Percentiles rank a stretch among this genome's conserved stretches.
Evolutionary conservation across 305 asterid species (phyloP).

Genomic region (Lippia alba): DNA sequence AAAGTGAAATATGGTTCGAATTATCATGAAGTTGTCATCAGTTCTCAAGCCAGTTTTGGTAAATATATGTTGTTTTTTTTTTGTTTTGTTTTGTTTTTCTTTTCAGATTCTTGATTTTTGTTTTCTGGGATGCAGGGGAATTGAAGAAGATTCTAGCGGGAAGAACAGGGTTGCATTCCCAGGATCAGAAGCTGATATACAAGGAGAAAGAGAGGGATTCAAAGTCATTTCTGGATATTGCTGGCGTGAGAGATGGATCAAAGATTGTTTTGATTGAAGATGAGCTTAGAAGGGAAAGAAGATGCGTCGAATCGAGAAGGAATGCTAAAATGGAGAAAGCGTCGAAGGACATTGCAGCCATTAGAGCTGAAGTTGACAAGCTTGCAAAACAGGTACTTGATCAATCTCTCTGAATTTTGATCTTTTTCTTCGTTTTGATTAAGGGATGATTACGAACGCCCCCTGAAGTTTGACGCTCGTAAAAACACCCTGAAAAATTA

Average conservation of each 20-base stretch:
- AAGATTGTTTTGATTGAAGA: constrained; percentile 67
- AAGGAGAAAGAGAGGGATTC: constrained; percentile 83
- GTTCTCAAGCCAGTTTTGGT: constrained; percentile 89
- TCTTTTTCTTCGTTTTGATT: not conserved
- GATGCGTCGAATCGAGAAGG: constrained; percentile 50
- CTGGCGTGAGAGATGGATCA: constrained; percentile 77
- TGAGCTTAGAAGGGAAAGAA: constrained; percentile 60
- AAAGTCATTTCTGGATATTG: constrained; percentile 64
- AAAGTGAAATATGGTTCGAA: constrained; percentile 68
- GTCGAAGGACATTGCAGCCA: constrained; percentile 61
- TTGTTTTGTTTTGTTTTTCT: not conserved
- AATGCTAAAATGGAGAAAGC: constrained; percentile 64
- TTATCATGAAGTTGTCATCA: constrained; percentile 62
- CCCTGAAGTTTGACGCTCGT: too few species aligned
- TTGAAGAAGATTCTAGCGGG: constrained; percentile 73
- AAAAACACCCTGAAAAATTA: too few species aligned
- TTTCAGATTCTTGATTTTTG: not conserved
- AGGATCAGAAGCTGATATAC: constrained; percentile 71
- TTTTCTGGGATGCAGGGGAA: constrained; percentile 54
- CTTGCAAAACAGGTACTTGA: constrained; percentile 71
- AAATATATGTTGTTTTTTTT: not conserved
- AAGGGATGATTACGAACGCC: too few species aligned
- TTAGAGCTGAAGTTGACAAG: constrained; percentile 71
- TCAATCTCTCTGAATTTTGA: not conserved
- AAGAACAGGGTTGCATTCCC: constrained; percentile 60